Evolutionary conservation across 2,329 filamentous ascomycete genomes (phyloP), one percentile per base, ranked within the genome.

Genomic region (Trichoderma pleuroti): DNA sequence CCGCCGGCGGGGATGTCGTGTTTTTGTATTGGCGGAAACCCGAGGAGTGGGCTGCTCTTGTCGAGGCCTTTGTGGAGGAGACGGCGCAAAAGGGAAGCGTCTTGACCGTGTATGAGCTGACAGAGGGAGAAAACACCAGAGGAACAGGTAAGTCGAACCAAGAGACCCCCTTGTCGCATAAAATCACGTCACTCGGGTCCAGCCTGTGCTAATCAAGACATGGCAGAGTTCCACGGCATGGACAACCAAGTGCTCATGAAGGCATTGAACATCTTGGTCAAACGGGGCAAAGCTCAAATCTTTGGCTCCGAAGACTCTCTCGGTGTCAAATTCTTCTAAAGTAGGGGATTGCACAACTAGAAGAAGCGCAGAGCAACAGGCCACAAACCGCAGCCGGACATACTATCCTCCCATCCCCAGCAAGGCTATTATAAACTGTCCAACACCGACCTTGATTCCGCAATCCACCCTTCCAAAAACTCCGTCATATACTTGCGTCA

Each of bases 281-380:
- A 97, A 85, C 88, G 91, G 73, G 94, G 94, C 75, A 97, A 92
- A 82, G 95, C 94, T 16, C 95, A 98, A 81, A 90, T 98, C 30
- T 98, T 99, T 82, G 95, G 95, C 39, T 88, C 89, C 68, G 94
- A 95, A 76, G 93, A 95, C 78, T 92, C 93, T 72, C 89, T 92
- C 77, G 96, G 96, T 76, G 93, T 98, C 74, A 99, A 99, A 84
- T 98, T 99, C 84, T 98, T 98, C 79, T 98, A 84, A 90, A 60
- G 4, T 26, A 46, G 21, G 7, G 16, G 32, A 24, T 5, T 26
- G 14, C 18, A 16, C 4, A 36, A 36, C 39, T 52, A 24, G 42
- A 68, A 60, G 18, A 14, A 36, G n/a, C 18, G 18, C 24, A 30
- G 14, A 21, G 28, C 28, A 26, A 60, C 30, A 61, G 26, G 39